Conservation (phyloP, 1,139 yeast species). For the Hansenula lynferdii region DNA sequence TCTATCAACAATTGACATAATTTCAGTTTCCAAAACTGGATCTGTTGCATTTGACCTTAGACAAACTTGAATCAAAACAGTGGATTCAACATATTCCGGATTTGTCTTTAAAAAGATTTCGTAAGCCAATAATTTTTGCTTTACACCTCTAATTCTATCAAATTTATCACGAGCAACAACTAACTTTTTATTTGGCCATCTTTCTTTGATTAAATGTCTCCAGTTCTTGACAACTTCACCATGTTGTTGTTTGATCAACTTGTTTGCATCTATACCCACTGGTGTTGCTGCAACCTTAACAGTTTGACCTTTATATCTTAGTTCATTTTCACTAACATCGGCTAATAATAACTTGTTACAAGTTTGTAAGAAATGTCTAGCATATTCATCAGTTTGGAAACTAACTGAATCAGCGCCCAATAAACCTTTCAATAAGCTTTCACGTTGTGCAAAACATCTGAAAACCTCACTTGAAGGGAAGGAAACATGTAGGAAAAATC, state of each 20-base stretch:
- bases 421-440: constrained; percentile 71
- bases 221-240: constrained; percentile 59
- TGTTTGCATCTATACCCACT: constrained; percentile 80
- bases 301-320: constrained; percentile 62
- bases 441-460: constrained; percentile 88
- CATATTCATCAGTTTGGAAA: constrained; percentile 90
- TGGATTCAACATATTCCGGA: constrained; percentile 65
- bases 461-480: constrained; percentile 96
- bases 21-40: constrained; percentile 61
- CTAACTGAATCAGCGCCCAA: constrained; percentile 85
- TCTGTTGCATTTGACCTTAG: constrained; percentile 49
- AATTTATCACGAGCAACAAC: constrained; percentile 87
- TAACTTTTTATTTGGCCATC: constrained; percentile 69
- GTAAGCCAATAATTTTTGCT: constrained; percentile 83
- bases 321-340: constrained; percentile 74
- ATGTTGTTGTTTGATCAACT: constrained; percentile 40
- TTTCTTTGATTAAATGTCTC: constrained; percentile 65
- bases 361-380: constrained; percentile 89
- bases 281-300: constrained; percentile 69
- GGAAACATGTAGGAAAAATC: constrained; percentile 88
- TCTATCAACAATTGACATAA: constrained; percentile 75
- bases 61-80: constrained; percentile 82
- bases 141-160: constrained; percentile 83
- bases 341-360: constrained; percentile 80
- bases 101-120: constrained; percentile 67